phyloP scores from a whole-genome alignment of 331 rosid species.

The Rhamnella rubrinervis region DNA sequence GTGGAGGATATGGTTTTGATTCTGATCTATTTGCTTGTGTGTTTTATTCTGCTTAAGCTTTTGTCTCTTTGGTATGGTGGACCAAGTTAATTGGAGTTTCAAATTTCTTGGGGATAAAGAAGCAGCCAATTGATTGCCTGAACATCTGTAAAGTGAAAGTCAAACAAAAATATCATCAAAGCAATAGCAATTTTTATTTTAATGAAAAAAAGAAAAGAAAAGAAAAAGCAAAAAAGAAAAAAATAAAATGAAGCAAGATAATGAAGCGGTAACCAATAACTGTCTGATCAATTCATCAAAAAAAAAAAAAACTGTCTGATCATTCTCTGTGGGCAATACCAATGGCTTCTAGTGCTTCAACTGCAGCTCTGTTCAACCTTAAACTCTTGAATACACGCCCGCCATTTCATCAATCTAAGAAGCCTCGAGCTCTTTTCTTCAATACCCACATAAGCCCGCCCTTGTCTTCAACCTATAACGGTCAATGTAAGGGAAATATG shows the following conservation, averaged over 20 bases:
- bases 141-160: too few species aligned
- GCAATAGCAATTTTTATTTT: too few species aligned
- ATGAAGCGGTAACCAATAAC: slow-evolving; percentile 13
- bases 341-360: slow-evolving; percentile 52
- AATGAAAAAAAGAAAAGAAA: not conserved
- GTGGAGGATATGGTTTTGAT: too few species aligned
- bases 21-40: too few species aligned
- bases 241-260: not conserved
- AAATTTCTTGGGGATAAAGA: not conserved
- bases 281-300: too few species aligned
- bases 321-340: too few species aligned
- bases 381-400: slow-evolving; percentile 25
- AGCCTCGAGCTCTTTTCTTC: slow-evolving; percentile 27
- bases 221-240: not conserved
- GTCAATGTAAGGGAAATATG: slow-evolving; percentile 21
- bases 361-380: slow-evolving; percentile 40
- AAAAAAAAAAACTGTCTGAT: too few species aligned
- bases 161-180: not conserved
- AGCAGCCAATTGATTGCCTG: not conserved
- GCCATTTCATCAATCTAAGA: slow-evolving; percentile 29
- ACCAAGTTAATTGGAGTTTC: slow-evolving; percentile 1
- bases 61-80: not conserved
- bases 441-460: slow-evolving; percentile 21
- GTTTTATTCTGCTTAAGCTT: too few species aligned
- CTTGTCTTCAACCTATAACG: slow-evolving; percentile 22